phyloP scores from a whole-genome alignment of 345 rosid genomes.

The Eucalyptus marginata region DNA sequence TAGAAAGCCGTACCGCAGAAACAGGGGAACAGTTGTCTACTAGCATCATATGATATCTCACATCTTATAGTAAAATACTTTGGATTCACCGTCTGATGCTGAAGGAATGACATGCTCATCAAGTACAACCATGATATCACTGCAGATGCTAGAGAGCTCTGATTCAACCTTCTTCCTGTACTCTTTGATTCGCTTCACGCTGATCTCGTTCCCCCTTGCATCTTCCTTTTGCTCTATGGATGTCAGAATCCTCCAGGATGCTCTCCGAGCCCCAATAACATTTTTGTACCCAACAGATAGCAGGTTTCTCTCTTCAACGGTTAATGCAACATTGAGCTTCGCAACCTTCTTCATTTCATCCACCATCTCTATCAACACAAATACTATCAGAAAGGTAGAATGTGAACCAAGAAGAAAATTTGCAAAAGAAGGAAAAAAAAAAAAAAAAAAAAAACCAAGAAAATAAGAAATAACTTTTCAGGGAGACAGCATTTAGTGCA shows the following conservation, averaged over 20 bases:
- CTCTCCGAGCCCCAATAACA: slow-evolving; percentile 21
- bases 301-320: slow-evolving; percentile 21
- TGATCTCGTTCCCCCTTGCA: slow-evolving; percentile 13
- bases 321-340: slow-evolving; percentile 15
- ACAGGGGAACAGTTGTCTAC: neutral
- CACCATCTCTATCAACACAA: slow-evolving; percentile 19
- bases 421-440: neutral
- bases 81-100: slow-evolving; percentile 17
- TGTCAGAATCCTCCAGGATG: slow-evolving; percentile 25
- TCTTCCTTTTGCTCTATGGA: slow-evolving; percentile 29
- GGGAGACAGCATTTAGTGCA: neutral
- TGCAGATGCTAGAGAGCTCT: slow-evolving; percentile 18
- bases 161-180: slow-evolving; percentile 21
- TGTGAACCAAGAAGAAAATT: neutral
- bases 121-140: slow-evolving; percentile 20
- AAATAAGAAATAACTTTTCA: neutral
- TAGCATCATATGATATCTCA: neutral
- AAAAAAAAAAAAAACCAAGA: neutral
- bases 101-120: slow-evolving; percentile 26
- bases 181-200: slow-evolving; percentile 17
- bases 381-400: neutral
- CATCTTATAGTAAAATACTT: slow-evolving; percentile 25
- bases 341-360: slow-evolving; percentile 29
- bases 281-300: slow-evolving; percentile 27
- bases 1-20: neutral